A percentile compares a stretch with the other conserved stretches of the same genome.
Evolutionary conservation across 2,329 filamentous ascomycete species (phyloP).

Genomic region (Phaeophleospora eucalypticola): DNA sequence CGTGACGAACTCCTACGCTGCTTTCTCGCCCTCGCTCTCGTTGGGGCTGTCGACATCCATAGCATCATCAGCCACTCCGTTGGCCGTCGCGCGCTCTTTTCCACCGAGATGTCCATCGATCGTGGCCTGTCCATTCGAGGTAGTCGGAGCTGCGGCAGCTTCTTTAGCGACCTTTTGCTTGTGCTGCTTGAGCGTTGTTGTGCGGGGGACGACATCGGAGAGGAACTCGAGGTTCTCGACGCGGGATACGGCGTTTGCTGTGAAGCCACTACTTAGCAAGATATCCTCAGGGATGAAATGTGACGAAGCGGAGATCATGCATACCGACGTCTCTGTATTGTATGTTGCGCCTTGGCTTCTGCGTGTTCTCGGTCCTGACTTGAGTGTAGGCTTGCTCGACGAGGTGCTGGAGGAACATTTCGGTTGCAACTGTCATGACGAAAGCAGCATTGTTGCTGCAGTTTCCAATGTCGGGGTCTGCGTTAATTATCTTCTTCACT

Average conservation of each 20-base stretch:
- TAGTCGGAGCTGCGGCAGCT: conserved; percentile 10
- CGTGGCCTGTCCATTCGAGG: conserved; percentile 11
- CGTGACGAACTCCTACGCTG: neutral
- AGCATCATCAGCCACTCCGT: conserved; percentile 18
- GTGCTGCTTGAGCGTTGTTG: conserved; percentile 72
- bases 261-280: neutral
- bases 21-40: neutral
- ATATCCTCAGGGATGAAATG: neutral
- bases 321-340: conserved; percentile 91
- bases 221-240: conserved; percentile 95
- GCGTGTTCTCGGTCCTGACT: conserved; percentile 68
- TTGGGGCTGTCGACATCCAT: conserved; percentile 23
- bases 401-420: conserved; percentile 93
- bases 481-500: conserved; percentile 90
- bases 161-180: conserved; percentile 52
- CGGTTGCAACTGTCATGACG: conserved; percentile 86
- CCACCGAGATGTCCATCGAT: conserved; percentile 16
- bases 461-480: conserved; percentile 78
- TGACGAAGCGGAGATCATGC: conserved; percentile 20
- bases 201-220: conserved; percentile 83
- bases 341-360: conserved; percentile 86
- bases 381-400: conserved; percentile 80
- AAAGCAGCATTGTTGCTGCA: conserved; percentile 95
- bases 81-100: conserved; percentile 22
- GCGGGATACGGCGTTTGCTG: conserved; percentile 78